Percentiles rank a stretch among this genome's conserved stretches.
phyloP scores from a whole-genome alignment of 257 asterid genomes.

The Scutellaria baicalensis region DNA sequence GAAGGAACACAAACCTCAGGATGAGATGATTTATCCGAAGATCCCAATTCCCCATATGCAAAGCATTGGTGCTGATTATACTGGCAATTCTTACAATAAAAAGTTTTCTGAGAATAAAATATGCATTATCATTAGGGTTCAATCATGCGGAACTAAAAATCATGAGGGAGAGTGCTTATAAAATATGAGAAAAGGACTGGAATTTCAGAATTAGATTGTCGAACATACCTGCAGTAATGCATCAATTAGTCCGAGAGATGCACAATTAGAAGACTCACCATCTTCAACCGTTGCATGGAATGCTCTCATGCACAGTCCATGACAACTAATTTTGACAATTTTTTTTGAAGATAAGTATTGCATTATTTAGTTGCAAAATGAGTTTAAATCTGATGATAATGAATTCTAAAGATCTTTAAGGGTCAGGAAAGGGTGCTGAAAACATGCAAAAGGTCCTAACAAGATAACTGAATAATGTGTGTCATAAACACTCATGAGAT shows the following conservation, averaged over 20 bases:
- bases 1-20: constrained; percentile 53
- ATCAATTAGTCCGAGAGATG: constrained; percentile 49
- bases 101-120: constrained; percentile 32
- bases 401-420: neutral
- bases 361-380: neutral
- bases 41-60: constrained; percentile 80
- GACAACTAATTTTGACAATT: constrained; percentile 44
- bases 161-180: neutral
- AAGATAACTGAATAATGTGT: neutral
- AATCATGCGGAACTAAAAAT: neutral
- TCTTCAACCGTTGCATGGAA: constrained; percentile 61
- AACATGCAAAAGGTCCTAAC: neutral
- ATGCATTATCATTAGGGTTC: constrained; percentile 4
- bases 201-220: neutral
- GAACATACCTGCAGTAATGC: constrained; percentile 46
- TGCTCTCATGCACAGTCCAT: constrained; percentile 84
- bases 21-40: constrained; percentile 63
- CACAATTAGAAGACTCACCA: constrained; percentile 52
- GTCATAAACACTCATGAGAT: neutral
- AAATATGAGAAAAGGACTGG: neutral
- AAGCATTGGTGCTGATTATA: constrained; percentile 73
- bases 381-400: neutral
- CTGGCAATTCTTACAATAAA: constrained; percentile 64
- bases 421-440: neutral
- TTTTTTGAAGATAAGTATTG: neutral